Conservation (phyloP, 2,329 filamentous ascomycete genomes). For the Allantophomopsis cytisporea region DNA sequence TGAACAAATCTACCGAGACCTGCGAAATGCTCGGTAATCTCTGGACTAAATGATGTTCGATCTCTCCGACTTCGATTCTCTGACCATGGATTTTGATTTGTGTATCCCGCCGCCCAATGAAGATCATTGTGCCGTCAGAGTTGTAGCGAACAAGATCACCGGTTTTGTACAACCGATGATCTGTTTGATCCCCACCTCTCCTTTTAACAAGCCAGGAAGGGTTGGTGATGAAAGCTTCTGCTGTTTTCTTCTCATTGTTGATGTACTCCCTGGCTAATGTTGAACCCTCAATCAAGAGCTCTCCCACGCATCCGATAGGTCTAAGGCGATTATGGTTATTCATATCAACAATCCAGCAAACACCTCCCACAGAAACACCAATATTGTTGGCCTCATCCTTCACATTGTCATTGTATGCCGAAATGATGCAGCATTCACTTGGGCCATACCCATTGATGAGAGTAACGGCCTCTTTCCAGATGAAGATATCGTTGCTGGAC, state of each 20-base stretch:
- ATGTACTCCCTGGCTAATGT: slow-evolving; percentile 9
- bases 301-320: slow-evolving; percentile 8
- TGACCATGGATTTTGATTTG: slow-evolving; percentile 76
- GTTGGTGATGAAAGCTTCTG: slow-evolving; percentile 3
- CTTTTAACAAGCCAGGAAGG: not conserved
- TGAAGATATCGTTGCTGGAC: not conserved
- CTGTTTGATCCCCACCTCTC: slow-evolving; percentile 50
- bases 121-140: slow-evolving; percentile 59
- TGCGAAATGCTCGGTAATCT: too few relatives aligned
- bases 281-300: slow-evolving; percentile 10
- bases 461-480: not conserved
- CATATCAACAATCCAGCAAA: slow-evolving; percentile 6
- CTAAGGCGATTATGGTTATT: slow-evolving; percentile 2
- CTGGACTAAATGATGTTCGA: slow-evolving; percentile 20
- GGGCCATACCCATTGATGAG: slow-evolving; percentile 5
- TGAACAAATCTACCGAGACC: too few relatives aligned
- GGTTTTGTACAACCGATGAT: slow-evolving; percentile 40
- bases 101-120: slow-evolving; percentile 61
- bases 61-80: slow-evolving; percentile 65
- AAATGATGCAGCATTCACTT: slow-evolving; percentile 1
- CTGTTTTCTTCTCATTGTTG: slow-evolving; percentile 7
- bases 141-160: slow-evolving; percentile 75
- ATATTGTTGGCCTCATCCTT: slow-evolving; percentile 4
- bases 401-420: slow-evolving; percentile 2
- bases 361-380: slow-evolving; percentile 2